phyloP scores from a whole-genome alignment of 257 asterid species.

The Henckelia pumila region DNA sequence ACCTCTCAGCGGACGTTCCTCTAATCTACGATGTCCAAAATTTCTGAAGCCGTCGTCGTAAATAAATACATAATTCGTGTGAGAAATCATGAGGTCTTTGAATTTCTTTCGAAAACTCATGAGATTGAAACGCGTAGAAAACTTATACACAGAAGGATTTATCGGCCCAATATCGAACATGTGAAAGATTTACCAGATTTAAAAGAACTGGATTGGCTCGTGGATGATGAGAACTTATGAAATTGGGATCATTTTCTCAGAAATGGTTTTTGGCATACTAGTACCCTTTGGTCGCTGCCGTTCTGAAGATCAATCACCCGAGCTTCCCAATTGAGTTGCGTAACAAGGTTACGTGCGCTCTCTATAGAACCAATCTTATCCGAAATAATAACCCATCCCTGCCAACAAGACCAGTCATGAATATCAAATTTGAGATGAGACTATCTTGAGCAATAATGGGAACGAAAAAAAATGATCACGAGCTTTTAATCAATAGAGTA shows the following conservation, averaged over 20 bases:
- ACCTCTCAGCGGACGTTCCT: conserved; percentile 41
- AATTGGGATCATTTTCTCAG: conserved; percentile 56
- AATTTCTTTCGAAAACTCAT: conserved; percentile 15
- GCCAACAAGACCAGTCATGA: conserved; percentile 29
- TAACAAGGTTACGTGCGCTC: conserved; percentile 56
- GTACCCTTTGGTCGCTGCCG: conserved; percentile 85
- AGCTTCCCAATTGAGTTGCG: conserved; percentile 92
- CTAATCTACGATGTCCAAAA: conserved; percentile 65
- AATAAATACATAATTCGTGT: conserved; percentile 5
- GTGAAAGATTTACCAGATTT: conserved; percentile 38
- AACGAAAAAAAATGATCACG: neutral
- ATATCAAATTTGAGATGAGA: conserved; percentile 1
- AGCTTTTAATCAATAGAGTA: neutral
- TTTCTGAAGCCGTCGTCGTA: conserved; percentile 32
- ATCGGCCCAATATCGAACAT: conserved; percentile 17
- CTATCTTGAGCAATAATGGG: neutral
- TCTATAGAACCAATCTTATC: conserved; percentile 64
- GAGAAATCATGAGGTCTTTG: conserved; percentile 16
- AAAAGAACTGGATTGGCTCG: conserved; percentile 35
- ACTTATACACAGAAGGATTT: conserved; percentile 25
- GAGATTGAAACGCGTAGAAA: conserved; percentile 25
- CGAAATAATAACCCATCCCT: conserved; percentile 89
- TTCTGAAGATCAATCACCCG: conserved; percentile 79
- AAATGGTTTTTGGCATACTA: conserved; percentile 88
- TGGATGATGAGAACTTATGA: conserved; percentile 27